Evolutionary conservation across 2,329 filamentous ascomycete genomes (phyloP).

Genomic region (Paecilomyces sp.): DNA sequence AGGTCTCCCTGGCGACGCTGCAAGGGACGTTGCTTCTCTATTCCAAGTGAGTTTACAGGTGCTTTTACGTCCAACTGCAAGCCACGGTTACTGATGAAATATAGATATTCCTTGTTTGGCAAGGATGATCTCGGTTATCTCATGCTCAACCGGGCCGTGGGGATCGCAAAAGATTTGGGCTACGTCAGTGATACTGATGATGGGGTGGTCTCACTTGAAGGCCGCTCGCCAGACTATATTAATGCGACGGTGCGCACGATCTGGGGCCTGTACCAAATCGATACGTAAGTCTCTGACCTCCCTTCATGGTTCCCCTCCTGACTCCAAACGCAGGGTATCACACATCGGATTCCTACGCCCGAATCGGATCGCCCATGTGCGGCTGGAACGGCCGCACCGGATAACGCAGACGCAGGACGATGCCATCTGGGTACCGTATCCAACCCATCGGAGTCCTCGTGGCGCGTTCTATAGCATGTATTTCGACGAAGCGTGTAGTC

Average conservation of each 20-base stretch:
- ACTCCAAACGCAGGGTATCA: conserved; percentile 16
- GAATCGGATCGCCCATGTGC: conserved; percentile 27
- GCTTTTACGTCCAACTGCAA: neutral
- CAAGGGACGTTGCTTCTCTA: conserved; percentile 30
- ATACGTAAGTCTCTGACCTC: conserved; percentile 22
- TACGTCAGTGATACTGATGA: conserved; percentile 19
- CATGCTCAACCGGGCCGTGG: conserved; percentile 30
- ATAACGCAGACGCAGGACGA: conserved; percentile 11
- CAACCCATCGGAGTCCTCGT: conserved; percentile 20
- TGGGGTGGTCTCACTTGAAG: conserved; percentile 12
- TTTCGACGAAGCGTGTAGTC: conserved; percentile 26
- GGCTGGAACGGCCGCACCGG: conserved; percentile 15
- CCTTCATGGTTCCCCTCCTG: neutral
- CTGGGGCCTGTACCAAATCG: conserved; percentile 32
- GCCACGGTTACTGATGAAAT: neutral
- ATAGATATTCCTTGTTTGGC: conserved; percentile 29
- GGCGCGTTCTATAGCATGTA: conserved; percentile 21
- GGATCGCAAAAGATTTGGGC: conserved; percentile 25
- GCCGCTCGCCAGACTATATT: conserved; percentile 22
- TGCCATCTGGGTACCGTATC: conserved; percentile 24
- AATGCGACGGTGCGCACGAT: conserved; percentile 23
- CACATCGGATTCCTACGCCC: conserved; percentile 29
- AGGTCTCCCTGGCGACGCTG: conserved; percentile 21
- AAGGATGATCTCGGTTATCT: conserved; percentile 29
- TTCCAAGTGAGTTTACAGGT: conserved; percentile 19